Evolutionary conservation across 306 rosid species (phyloP), one percentile per base, ranked within the genome.

Genomic region (Echinosophora koreensis): DNA sequence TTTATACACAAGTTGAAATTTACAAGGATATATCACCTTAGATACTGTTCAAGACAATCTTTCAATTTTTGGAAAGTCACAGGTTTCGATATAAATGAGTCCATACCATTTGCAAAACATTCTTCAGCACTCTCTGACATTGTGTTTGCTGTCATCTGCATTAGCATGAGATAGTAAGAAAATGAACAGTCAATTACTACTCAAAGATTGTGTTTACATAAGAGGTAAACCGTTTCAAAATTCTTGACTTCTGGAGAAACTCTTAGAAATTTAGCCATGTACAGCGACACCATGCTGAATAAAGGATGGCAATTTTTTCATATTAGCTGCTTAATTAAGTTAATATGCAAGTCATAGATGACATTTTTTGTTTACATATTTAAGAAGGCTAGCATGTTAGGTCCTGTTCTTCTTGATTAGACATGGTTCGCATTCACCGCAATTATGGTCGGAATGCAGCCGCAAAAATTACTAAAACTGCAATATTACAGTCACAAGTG

Each of bases 101-200:
- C 98, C 98, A 93, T 91, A 10, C 98, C 98, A 64, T 87, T 86
- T 73, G 89, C 89, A 41, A 75, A 91, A 60, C 98, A 93, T 84
- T 91, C 98, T 7, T 88, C 98, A 5, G 98, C 97, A 68, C 98
- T 93, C 80, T 93, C 98, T 11, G 92, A 82, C 81, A 89, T 75
- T 64, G 98, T 84, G 78, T 93, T 91, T 50, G 98, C 96, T 51
- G 98, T 93, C 97, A 93, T 89, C 97, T 93, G 92, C 85, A 84
- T 58, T 52, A 15, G 37, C 9, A 73, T 44, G 62, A 60, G 9
- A 55, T 37, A 41, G 30, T 38, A 49, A 50, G 38, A n/a, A 37
- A 71, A 41, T 41, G 1, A 65, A n/a, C n/a, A n/a, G n/a, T n/a
- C 64, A 34, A 69, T 74, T 35, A 41, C 72, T 14, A 47, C 51